A percentile compares a stretch with the other conserved stretches of the same genome.
Conservation (phyloP, 495 filamentous ascomycete genomes). For the Cercophora samala region DNA sequence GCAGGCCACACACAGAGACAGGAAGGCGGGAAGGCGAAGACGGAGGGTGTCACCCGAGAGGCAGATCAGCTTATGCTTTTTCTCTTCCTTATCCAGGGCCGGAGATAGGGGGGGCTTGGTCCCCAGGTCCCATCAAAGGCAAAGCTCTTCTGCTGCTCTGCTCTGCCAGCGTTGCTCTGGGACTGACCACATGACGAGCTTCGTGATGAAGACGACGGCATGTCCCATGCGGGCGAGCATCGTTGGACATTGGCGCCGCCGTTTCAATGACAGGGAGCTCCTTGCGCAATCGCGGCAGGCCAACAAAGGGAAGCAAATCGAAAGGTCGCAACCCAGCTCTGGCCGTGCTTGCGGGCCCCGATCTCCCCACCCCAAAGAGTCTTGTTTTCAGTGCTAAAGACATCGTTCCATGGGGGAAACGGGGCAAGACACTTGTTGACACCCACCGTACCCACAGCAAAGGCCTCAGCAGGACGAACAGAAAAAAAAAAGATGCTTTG, state of each 20-base stretch:
- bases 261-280: slow-evolving; percentile 19
- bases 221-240: slow-evolving; percentile 18
- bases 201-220: slow-evolving; percentile 18
- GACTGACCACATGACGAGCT: slow-evolving; percentile 24
- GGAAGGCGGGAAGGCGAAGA: not conserved
- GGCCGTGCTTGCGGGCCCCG: slow-evolving; percentile 5
- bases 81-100: not conserved
- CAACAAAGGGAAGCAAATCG: slow-evolving; percentile 15
- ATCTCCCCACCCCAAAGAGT: slow-evolving; percentile 10
- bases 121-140: not conserved
- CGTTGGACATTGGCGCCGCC: slow-evolving; percentile 17
- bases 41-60: slow-evolving; percentile 17
- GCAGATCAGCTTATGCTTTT: not conserved
- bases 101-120: not conserved
- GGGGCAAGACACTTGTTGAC: not conserved
- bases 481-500: slow-evolving; percentile 13
- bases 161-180: slow-evolving; percentile 2
- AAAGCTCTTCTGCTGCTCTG: no score
- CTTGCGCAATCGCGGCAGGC: slow-evolving; percentile 20
- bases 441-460: slow-evolving; percentile 15
- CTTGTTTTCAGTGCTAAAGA: slow-evolving; percentile 15
- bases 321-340: slow-evolving; percentile 9
- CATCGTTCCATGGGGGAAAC: slow-evolving; percentile 12
- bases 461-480: slow-evolving; percentile 12
- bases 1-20: slow-evolving; percentile 7